These are phyloP conservation scores for Umbelopsis vinacea DNA, from an alignment of 192 early-diverging fungal genomes.

Conservation along the genomic window DNA sequence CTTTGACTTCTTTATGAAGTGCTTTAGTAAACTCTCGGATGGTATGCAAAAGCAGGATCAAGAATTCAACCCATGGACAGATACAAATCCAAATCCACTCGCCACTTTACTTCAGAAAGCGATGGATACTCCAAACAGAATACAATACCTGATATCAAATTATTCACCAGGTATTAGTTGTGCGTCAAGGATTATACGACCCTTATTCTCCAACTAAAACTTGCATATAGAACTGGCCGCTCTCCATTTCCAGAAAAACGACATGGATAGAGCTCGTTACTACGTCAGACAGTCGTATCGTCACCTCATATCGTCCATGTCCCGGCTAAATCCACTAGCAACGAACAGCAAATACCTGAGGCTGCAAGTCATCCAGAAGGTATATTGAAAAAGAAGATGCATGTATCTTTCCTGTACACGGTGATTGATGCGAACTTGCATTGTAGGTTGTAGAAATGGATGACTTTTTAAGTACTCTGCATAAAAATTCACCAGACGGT, in stretches of 20 bases:
- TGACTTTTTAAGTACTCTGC: slow-evolving; percentile 45
- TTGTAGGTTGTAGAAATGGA: slow-evolving; percentile 57
- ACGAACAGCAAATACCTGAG: slow-evolving; percentile 45
- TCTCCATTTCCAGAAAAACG: slow-evolving; percentile 38
- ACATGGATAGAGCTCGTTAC: slow-evolving; percentile 49
- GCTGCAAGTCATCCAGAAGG: slow-evolving; percentile 46
- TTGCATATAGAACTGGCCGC: slow-evolving; percentile 47
- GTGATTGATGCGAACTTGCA: background rate
- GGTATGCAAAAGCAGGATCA: slow-evolving; percentile 42
- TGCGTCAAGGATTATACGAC: background rate
- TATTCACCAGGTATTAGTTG: slow-evolving; percentile 25
- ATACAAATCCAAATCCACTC: slow-evolving; percentile 57
- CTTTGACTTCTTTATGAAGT: slow-evolving; percentile 59
- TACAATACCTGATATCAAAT: slow-evolving; percentile 25
- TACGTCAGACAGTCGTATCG: slow-evolving; percentile 51
- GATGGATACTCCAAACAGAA: slow-evolving; percentile 29
- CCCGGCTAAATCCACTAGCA: slow-evolving; percentile 54
- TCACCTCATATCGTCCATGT: slow-evolving; percentile 48
- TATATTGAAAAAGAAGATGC: slow-evolving; percentile 20
- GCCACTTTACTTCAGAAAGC: slow-evolving; percentile 53
- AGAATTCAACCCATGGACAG: slow-evolving; percentile 51
- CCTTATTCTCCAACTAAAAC: background rate
- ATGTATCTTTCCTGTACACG: background rate
- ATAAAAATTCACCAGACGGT: background rate
- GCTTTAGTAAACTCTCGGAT: slow-evolving; percentile 51